Evolutionary conservation across 2,329 filamentous ascomycete species (phyloP).

Genomic region (Rhinocladiella similis): DNA sequence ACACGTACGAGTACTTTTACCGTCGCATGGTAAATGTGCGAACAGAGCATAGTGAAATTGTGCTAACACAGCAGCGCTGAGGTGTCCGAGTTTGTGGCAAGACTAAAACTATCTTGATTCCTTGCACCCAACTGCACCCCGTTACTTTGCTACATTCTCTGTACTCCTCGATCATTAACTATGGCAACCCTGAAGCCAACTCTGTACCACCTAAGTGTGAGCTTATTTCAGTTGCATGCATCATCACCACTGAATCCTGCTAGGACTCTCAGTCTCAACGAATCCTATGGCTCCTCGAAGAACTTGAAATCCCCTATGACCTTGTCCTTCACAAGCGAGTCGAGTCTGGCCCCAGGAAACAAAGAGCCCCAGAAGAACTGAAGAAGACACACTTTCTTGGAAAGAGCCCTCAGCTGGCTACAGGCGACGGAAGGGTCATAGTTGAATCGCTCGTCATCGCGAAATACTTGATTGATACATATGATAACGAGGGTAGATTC

Average conservation of each 20-base stretch:
- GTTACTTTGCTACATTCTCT: too few relatives aligned
- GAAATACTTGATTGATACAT: slow-evolving; percentile 35
- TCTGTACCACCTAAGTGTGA: slow-evolving; percentile 27
- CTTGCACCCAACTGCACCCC: too few relatives aligned
- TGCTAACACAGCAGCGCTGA: too few relatives aligned
- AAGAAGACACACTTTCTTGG: slow-evolving; percentile 79
- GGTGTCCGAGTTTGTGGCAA: too few relatives aligned
- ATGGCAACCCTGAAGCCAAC: slow-evolving; percentile 25
- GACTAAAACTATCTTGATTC: too few relatives aligned
- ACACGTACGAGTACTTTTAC: too few relatives aligned
- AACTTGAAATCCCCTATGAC: slow-evolving; percentile 76
- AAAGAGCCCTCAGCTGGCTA: slow-evolving; percentile 65
- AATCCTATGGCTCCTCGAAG: slow-evolving; percentile 82
- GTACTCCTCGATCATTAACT: background rate
- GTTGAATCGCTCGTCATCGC: slow-evolving; percentile 35
- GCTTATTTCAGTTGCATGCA: background rate
- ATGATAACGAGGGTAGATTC: slow-evolving; percentile 33
- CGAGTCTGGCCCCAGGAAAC: slow-evolving; percentile 43
- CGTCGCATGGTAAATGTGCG: too few relatives aligned
- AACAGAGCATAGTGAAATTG: too few relatives aligned
- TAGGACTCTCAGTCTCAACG: slow-evolving; percentile 71
- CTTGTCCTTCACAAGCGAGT: slow-evolving; percentile 73
- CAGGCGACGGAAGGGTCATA: slow-evolving; percentile 31
- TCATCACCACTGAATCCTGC: background rate
- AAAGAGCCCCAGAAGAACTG: slow-evolving; percentile 66